phyloP scores from a whole-genome alignment of 2,329 filamentous ascomycete species.

The Penicillium sp. region DNA sequence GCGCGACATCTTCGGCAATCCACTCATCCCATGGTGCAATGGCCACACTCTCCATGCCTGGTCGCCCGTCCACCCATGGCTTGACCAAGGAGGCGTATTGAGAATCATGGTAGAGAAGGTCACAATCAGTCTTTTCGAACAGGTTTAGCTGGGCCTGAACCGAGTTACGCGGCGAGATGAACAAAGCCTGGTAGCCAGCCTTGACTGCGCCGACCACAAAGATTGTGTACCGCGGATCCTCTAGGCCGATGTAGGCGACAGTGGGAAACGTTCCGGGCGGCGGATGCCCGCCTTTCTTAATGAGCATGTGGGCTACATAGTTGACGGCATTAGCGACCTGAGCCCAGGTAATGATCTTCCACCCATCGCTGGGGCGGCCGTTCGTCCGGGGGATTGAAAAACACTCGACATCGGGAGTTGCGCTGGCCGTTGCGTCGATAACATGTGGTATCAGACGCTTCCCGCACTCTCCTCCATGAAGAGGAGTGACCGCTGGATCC shows the following conservation, averaged over 20 bases:
- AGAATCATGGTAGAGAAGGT: conserved; percentile 4
- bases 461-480: not conserved
- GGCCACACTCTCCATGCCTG: conserved; percentile 1
- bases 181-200: conserved; percentile 6
- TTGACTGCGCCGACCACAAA: conserved; percentile 7
- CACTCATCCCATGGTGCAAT: not conserved
- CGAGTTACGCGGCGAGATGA: conserved; percentile 7
- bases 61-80: not conserved
- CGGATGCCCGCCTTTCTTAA: not conserved
- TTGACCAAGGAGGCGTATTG: not conserved
- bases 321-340: conserved; percentile 10
- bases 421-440: conserved; percentile 5
- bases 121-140: not conserved
- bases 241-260: conserved; percentile 5
- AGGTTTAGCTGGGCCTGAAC: conserved; percentile 4
- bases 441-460: conserved; percentile 6
- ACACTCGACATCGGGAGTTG: conserved; percentile 3
- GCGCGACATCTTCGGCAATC: not conserved
- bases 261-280: conserved; percentile 4
- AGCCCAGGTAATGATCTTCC: conserved; percentile 5
- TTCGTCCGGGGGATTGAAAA: not conserved
- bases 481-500: not conserved
- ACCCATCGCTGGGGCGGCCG: not conserved
- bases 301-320: conserved; percentile 1
- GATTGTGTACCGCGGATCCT: conserved; percentile 3